phyloP scores from a whole-genome alignment of 306 rosid species.

The Rubus idaeus region DNA sequence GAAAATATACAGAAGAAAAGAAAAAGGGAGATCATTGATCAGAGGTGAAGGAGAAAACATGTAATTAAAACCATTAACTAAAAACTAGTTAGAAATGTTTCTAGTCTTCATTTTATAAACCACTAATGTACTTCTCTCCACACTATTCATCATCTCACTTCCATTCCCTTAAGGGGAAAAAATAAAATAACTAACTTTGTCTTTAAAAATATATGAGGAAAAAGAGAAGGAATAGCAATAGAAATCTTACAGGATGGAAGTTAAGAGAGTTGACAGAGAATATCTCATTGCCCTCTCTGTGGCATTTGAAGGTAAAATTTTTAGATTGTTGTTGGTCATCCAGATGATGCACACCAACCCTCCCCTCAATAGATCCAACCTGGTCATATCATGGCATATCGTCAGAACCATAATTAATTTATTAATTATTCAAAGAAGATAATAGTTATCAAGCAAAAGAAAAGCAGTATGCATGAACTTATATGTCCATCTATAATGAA shows the following conservation, averaged over 20 bases:
- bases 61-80: no score
- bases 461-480: neutral
- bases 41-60: no score
- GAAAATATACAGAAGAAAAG: no score
- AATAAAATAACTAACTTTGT: neutral
- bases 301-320: slow-evolving; percentile 91
- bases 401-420: neutral
- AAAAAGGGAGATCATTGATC: no score
- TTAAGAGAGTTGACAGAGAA: slow-evolving; percentile 81
- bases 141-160: neutral
- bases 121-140: neutral
- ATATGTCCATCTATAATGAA: neutral
- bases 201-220: neutral
- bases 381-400: slow-evolving; percentile 29
- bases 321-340: slow-evolving; percentile 70
- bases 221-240: neutral
- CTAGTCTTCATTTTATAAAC: no score
- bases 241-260: slow-evolving; percentile 74
- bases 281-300: slow-evolving; percentile 70
- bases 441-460: neutral
- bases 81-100: no score
- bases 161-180: neutral
- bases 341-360: slow-evolving; percentile 97
- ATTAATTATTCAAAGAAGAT: neutral
- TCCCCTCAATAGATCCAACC: slow-evolving; percentile 98